These are phyloP conservation scores for Cordyceps cateniannulata DNA, from an alignment of 2,329 filamentous ascomycete species.

Conservation along the genomic window DNA sequence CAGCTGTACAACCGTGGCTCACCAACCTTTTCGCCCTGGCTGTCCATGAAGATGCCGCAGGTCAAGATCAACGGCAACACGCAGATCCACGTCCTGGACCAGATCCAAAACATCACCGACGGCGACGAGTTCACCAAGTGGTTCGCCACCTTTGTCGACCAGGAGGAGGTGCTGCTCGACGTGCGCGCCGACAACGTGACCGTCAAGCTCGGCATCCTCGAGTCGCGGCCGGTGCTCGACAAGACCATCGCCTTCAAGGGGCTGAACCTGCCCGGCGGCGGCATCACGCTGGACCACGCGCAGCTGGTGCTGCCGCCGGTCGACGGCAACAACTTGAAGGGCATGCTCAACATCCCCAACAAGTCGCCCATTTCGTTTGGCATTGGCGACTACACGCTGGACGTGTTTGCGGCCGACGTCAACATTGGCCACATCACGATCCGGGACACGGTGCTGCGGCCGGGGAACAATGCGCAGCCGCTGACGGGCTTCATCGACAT, in stretches of 20 bases:
- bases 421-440: conserved; percentile 3
- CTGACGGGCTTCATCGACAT: not conserved
- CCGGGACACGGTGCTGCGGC: not conserved
- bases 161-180: not conserved
- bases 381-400: not conserved
- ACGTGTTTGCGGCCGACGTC: not conserved
- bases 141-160: not conserved
- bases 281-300: not conserved
- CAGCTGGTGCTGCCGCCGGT: not conserved
- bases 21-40: not conserved
- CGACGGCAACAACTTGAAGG: not conserved
- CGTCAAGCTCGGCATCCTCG: not conserved
- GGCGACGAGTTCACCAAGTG: conserved; percentile 1
- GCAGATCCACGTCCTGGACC: not conserved
- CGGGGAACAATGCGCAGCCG: not conserved
- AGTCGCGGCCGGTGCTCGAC: not conserved
- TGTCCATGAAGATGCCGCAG: not conserved
- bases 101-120: not conserved
- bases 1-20: not conserved
- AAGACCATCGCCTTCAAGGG: not conserved
- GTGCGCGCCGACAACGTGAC: not conserved
- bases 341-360: not conserved
- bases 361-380: not conserved
- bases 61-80: not conserved
- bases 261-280: not conserved